Evolutionary conservation across 2,329 filamentous ascomycete species (phyloP), one percentile per base, ranked within the genome.

Genomic region (Byssochlamys sp.): DNA sequence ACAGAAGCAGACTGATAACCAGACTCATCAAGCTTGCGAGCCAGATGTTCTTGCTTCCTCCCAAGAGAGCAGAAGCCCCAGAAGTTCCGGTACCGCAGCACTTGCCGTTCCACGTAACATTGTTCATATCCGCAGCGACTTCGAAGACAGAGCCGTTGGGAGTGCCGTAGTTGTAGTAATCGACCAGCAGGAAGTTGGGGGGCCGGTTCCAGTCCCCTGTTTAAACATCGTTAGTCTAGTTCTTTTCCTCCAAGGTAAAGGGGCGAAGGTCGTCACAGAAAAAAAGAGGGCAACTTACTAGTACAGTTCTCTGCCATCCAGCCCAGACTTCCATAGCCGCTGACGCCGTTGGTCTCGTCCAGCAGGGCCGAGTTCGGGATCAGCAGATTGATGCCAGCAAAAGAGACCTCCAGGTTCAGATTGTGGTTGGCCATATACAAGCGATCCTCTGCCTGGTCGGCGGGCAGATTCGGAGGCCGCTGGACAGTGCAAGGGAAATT

Each of bases 371-470:
- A 84, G 58, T 89, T 88, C 0, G 90, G 90, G 11, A 94, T 85
- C 6, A 91, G 76, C 52, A 94, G 69, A 24, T 80, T 76, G 14
- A 81, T 69, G 29, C 83, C 84, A 2, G 85, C 82, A 35, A 95
- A 73, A 55, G 81, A 81, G 60, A 95, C 82, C 63, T 91, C 81
- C 59, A 87, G 81, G 71, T 96, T 96, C 58, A 96, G 80, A 69
- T 96, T 96, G 77, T 96, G 91, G 73, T 96, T 96, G 66, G 88
- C 82, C 67, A 96, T 80, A 70, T 91, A 95, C 73, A 95, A 79
- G 50, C 85, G 81, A 29, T 85, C 78, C 58, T 78, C 76, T 0
- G 82, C 80, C 6, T 82, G 78, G 1, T 79, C 73, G 0, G 70
- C 67, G 2, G 75, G 66, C 58, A 95, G 75, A 50, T 82, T 76